Percentiles rank a stretch among this genome's conserved stretches.
phyloP scores from a whole-genome alignment of 495 filamentous ascomycete species.

The Astrothelium macrocarpum region DNA sequence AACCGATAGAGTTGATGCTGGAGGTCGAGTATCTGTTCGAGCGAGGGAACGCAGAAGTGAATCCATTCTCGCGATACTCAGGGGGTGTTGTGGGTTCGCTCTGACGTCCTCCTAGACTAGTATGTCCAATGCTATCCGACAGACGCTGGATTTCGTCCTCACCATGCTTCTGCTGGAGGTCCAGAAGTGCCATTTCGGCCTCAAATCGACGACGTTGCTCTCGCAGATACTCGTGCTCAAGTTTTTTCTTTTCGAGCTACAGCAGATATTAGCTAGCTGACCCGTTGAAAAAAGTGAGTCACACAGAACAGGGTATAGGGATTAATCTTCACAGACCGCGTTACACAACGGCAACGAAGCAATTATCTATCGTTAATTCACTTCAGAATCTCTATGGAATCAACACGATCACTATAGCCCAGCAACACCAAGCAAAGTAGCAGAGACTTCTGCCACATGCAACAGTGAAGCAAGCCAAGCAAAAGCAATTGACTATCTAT shows the following conservation, averaged over 20 bases:
- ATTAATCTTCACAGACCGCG: neutral
- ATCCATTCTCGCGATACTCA: constrained; percentile 70
- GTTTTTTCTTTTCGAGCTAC: constrained; percentile 84
- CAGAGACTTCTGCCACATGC: no score
- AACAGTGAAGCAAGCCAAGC: neutral
- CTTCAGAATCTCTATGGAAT: neutral
- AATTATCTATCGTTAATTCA: neutral
- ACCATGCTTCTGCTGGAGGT: constrained; percentile 68
- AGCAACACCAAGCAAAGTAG: no score
- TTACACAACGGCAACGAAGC: neutral
- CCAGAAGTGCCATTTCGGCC: constrained; percentile 76
- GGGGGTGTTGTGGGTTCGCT: constrained; percentile 97
- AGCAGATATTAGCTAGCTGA: constrained; percentile 7
- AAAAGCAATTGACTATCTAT: neutral
- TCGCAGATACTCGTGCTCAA: constrained; percentile 74
- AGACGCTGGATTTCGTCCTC: constrained; percentile 75
- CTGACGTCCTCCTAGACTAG: constrained; percentile 57
- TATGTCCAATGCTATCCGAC: constrained; percentile 60
- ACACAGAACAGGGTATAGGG: neutral
- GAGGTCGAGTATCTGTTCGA: constrained; percentile 76
- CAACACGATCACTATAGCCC: neutral
- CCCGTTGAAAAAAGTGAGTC: neutral
- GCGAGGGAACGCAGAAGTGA: constrained; percentile 63
- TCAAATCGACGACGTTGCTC: constrained; percentile 79
- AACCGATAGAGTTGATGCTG: constrained; percentile 49